These are phyloP conservation scores for Pythium apleroticum DNA, from an alignment of 352 stramenopile species.

Conservation along the genomic window DNA sequence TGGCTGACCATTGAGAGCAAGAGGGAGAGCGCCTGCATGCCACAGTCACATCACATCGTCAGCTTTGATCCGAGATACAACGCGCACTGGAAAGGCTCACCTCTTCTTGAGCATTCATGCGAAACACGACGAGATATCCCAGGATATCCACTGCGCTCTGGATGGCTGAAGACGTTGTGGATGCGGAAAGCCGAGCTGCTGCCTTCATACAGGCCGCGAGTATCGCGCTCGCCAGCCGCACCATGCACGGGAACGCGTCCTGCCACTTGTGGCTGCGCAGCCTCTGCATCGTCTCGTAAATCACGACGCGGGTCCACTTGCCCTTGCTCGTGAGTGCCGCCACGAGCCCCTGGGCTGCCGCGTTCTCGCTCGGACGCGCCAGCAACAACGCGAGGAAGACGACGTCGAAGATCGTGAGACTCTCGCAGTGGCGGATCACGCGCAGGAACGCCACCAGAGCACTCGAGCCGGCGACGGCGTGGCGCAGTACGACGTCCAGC, in stretches of 20 bases:
- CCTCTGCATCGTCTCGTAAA: slow-evolving; percentile 23
- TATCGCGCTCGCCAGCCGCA: slow-evolving; percentile 23
- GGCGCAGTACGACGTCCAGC: slow-evolving; percentile 66
- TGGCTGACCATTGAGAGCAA: slow-evolving; percentile 71
- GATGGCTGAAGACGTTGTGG: neutral
- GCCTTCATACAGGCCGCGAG: slow-evolving; percentile 23
- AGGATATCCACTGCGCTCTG: slow-evolving; percentile 25
- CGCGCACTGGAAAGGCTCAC: slow-evolving; percentile 24
- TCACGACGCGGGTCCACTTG: slow-evolving; percentile 7
- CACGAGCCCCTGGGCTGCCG: slow-evolving; percentile 5
- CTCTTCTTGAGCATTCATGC: slow-evolving; percentile 45
- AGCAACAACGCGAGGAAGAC: slow-evolving; percentile 63
- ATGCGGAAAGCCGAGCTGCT: neutral
- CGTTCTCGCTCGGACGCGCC: slow-evolving; percentile 61
- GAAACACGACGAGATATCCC: slow-evolving; percentile 18
- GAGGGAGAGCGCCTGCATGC: slow-evolving; percentile 54
- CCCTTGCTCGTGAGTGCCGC: slow-evolving; percentile 14
- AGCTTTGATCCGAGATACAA: slow-evolving; percentile 2
- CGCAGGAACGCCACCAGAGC: slow-evolving; percentile 48
- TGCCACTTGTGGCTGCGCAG: slow-evolving; percentile 23
- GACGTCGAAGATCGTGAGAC: slow-evolving; percentile 58
- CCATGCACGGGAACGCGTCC: slow-evolving; percentile 15
- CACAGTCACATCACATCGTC: neutral
- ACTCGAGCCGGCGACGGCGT: slow-evolving; percentile 52
- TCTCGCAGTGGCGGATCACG: slow-evolving; percentile 43